Evolutionary conservation across 495 filamentous ascomycete species (phyloP), one percentile per base, ranked within the genome.

Genomic region (Bathelium albidoporum): DNA sequence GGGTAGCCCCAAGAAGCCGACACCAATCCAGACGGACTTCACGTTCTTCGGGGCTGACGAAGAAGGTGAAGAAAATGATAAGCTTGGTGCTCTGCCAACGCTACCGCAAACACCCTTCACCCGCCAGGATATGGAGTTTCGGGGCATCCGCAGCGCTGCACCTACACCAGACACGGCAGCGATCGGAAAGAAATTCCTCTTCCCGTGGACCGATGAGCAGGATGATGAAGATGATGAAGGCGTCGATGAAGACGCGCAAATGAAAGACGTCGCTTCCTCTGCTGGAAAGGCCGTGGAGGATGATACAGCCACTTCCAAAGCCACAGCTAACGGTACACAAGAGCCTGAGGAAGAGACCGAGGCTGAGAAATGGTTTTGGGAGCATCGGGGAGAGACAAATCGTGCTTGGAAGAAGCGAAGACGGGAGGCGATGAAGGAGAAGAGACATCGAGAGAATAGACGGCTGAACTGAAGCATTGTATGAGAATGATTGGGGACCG

Each of bases 131-230:
- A 79, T 93, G 12, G 87, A 90, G 68, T 79, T 79, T 61, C 82
- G 91, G 41, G 84, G 84, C 20, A 66, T 88, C 18, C 79, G 91
- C 49, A 95, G 90, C 68, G 92, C 92, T 12, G 94, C 94, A 0
- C 94, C 94, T 1, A 97, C 94, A 0, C 94, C 94, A 0, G 94
- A 98, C 69, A 97, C 94, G 0, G 89, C 89, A n/a, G 82, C 88
- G 62, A 84, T 86, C 22, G 81, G 77, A 32, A 79, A 81, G 22
- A 76, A 65, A 34, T 78, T 80, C 41, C 81, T 81, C 62, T 71
- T 77, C 49, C 63, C 70, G 0, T 72, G 71, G 66, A 62, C 64
- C 2, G 68, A 73, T 61, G 60, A 62, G 58, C 66, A 70, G n/a
- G 73, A 70, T 32, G 73, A 72, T 20, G 73, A 73, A 34, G 67